A percentile compares a stretch with the other conserved stretches of the same genome.
phyloP scores from a whole-genome alignment of 495 filamentous ascomycete genomes.

The Neurospora terricola region DNA sequence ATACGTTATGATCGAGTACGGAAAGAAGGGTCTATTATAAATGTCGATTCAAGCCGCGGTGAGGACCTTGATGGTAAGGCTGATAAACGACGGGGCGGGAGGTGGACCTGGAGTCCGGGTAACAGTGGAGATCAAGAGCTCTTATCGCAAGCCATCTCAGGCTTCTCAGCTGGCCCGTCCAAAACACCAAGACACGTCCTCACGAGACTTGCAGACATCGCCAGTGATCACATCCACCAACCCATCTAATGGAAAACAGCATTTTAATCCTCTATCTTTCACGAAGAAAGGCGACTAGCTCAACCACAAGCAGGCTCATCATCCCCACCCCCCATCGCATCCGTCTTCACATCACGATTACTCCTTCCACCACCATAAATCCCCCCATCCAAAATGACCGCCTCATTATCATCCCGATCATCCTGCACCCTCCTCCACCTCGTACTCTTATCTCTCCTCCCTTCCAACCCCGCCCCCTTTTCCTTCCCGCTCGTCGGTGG shows the following conservation, averaged over 20 bases:
- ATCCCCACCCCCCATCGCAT: background rate
- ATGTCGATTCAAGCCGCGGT: background rate
- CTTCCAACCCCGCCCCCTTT: constrained; percentile 31
- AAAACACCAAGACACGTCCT: background rate
- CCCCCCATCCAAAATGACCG: constrained; percentile 83
- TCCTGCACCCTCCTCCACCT: constrained; percentile 89
- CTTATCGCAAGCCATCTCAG: background rate
- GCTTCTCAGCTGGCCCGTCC: background rate
- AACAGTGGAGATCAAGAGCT: background rate
- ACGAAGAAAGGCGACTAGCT: too few relatives aligned
- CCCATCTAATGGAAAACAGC: background rate
- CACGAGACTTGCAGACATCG: background rate
- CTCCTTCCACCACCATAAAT: constrained; percentile 39
- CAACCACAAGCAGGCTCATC: background rate
- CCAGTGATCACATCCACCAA: background rate
- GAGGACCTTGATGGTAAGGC: background rate
- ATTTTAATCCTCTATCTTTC: background rate
- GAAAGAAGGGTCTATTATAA: too few relatives aligned
- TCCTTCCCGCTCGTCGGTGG: too few relatives aligned
- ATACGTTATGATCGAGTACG: too few relatives aligned
- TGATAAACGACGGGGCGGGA: background rate
- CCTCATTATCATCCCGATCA: constrained; percentile 81
- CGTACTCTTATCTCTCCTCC: constrained; percentile 33
- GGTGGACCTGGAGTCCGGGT: too few relatives aligned
- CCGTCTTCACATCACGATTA: background rate